phyloP scores from a whole-genome alignment of 2,329 filamentous ascomycete species.

The Magnaporthiopsis rhizophila region DNA sequence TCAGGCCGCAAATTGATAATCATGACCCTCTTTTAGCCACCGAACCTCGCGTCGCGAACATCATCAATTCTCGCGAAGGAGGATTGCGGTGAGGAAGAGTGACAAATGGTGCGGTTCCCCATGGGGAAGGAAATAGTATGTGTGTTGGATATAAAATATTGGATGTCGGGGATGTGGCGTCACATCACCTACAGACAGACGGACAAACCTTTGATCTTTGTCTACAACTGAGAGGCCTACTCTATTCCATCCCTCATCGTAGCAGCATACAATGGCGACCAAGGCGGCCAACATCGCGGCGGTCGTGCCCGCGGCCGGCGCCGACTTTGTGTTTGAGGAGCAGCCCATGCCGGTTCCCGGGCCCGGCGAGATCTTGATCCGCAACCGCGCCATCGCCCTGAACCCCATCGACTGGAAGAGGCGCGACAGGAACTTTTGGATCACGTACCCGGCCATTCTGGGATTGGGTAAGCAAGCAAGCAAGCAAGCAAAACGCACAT shows the following conservation, averaged over 20 bases:
- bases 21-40: no score
- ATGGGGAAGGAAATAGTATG: no score
- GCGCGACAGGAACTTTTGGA: slow-evolving; percentile 19
- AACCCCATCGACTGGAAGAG: slow-evolving; percentile 20
- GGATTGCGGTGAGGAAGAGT: no score
- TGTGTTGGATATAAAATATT: no score
- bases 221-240: no score
- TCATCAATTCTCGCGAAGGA: no score
- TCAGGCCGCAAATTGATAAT: no score
- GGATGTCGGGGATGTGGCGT: no score
- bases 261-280: not conserved
- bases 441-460: slow-evolving; percentile 17
- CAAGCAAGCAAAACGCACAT: no score
- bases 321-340: slow-evolving; percentile 11
- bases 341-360: slow-evolving; percentile 12
- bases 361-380: slow-evolving; percentile 12
- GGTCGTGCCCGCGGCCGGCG: not conserved
- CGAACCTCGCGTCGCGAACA: no score
- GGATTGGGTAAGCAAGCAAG: slow-evolving; percentile 10
- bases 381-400: slow-evolving; percentile 16
- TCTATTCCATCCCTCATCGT: not conserved
- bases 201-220: no score
- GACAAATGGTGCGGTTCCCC: no score
- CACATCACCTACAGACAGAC: not conserved
- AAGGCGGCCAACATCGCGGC: slow-evolving; percentile 8